Conservation (phyloP, 441 rosid genomes). For the Breynia disticha region DNA sequence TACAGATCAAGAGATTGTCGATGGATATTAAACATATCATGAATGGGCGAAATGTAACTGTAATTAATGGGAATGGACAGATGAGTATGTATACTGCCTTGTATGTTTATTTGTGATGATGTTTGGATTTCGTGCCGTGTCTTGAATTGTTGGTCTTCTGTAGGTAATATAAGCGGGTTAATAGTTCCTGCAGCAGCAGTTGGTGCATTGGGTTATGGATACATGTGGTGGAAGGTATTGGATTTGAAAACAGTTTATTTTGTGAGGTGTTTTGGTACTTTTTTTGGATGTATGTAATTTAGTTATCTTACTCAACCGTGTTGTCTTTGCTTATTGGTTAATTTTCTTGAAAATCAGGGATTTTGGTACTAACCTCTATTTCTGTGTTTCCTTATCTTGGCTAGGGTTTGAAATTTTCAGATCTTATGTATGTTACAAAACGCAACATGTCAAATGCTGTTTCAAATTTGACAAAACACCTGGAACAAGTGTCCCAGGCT, state of each 20-base stretch:
- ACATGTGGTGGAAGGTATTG: slow-evolving; percentile 98
- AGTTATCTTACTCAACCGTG: background rate
- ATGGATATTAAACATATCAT: slow-evolving; percentile 58
- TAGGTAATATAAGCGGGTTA: slow-evolving; percentile 52
- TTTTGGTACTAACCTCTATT: background rate
- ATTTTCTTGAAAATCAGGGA: background rate
- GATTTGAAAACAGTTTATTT: background rate
- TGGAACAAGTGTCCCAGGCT: slow-evolving; percentile 70
- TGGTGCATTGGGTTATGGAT: slow-evolving; percentile 95
- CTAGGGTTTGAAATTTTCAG: slow-evolving; percentile 76
- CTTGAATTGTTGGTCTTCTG: slow-evolving; percentile 3
- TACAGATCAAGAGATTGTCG: slow-evolving; percentile 58
- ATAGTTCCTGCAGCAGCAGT: slow-evolving; percentile 70
- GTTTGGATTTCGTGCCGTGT: background rate
- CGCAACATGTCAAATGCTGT: slow-evolving; percentile 68
- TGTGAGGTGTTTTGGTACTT: background rate
- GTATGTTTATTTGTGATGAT: background rate
- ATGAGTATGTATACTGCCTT: slow-evolving; percentile 27
- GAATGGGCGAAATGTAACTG: slow-evolving; percentile 62
- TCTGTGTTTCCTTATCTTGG: slow-evolving; percentile 1
- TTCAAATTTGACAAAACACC: slow-evolving; percentile 66
- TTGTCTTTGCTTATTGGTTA: background rate
- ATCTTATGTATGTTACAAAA: slow-evolving; percentile 88
- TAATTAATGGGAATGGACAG: slow-evolving; percentile 59
- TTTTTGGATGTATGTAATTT: background rate